phyloP scores from a whole-genome alignment of 345 rosid species.

The Eucalyptus erythrocorys region DNA sequence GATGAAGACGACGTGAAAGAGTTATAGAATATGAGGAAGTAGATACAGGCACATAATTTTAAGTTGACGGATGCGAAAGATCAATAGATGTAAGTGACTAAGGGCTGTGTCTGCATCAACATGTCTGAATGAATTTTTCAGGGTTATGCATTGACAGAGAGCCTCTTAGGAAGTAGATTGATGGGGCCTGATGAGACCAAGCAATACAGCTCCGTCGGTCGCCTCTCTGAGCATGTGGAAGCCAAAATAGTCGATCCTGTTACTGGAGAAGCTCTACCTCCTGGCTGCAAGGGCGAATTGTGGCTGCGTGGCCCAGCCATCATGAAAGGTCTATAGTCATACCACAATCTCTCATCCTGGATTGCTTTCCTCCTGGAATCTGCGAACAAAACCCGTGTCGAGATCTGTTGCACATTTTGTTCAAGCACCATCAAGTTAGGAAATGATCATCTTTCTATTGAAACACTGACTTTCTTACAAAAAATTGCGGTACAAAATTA shows the following conservation, averaged over 20 bases:
- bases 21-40: neutral
- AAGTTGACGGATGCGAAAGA: neutral
- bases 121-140: neutral
- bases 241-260: slow-evolving; percentile 68
- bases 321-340: slow-evolving; percentile 51
- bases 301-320: slow-evolving; percentile 76
- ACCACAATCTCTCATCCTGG: neutral
- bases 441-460: neutral
- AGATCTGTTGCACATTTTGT: neutral
- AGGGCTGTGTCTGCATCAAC: neutral
- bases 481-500: neutral
- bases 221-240: slow-evolving; percentile 42
- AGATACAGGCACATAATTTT: neutral
- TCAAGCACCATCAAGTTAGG: neutral
- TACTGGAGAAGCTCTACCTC: slow-evolving; percentile 55
- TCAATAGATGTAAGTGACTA: neutral
- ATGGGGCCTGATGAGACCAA: slow-evolving; percentile 36
- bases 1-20: neutral
- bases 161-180: slow-evolving; percentile 36
- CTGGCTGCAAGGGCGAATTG: slow-evolving; percentile 71
- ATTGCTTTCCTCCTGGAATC: neutral
- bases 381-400: neutral
- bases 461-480: neutral
- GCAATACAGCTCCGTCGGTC: slow-evolving; percentile 54
- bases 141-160: slow-evolving; percentile 98